Evolutionary conservation across 148 eudicot species (phyloP).

Genomic region (Pouteria glomerata): DNA sequence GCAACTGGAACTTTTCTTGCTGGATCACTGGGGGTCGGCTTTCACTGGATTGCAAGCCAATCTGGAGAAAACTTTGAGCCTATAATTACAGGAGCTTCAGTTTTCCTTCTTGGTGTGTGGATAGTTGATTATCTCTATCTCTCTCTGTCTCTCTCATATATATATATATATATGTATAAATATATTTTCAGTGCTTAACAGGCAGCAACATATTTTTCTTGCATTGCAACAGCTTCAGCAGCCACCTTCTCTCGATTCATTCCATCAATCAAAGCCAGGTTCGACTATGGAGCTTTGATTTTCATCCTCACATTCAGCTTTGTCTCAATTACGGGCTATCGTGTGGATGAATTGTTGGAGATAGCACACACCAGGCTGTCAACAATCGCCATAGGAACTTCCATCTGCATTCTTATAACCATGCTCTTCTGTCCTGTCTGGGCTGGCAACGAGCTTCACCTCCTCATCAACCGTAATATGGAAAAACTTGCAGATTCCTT

Average conservation of each 20-base stretch:
- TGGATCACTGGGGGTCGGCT: constrained; percentile 19
- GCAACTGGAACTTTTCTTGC: constrained; percentile 22
- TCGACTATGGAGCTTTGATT: constrained; percentile 82
- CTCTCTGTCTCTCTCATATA: no score
- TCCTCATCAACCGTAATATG: constrained; percentile 45
- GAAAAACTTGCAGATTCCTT: constrained; percentile 69
- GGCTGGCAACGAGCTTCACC: constrained; percentile 83
- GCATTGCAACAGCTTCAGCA: constrained; percentile 73
- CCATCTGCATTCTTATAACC: constrained; percentile 62
- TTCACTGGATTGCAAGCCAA: constrained; percentile 23
- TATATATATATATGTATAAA: no score
- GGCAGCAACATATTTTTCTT: no score
- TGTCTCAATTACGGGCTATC: constrained; percentile 76
- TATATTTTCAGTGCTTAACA: no score
- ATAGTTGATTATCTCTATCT: no score
- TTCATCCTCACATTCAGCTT: constrained; percentile 90
- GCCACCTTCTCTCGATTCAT: constrained; percentile 80
- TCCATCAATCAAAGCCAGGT: constrained; percentile 70
- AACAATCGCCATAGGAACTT: constrained; percentile 71
- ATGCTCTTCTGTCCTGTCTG: constrained; percentile 69
- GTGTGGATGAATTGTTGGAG: constrained; percentile 64
- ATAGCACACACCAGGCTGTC: constrained; percentile 58
- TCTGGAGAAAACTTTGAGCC: constrained; percentile 21
- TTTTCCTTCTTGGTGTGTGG: constrained; percentile 19
- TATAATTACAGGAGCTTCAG: constrained; percentile 10